These are phyloP conservation scores for Punctularia strigosozonata DNA, from an alignment of 768 basidiomycete genomes.

Conservation along the genomic window DNA sequence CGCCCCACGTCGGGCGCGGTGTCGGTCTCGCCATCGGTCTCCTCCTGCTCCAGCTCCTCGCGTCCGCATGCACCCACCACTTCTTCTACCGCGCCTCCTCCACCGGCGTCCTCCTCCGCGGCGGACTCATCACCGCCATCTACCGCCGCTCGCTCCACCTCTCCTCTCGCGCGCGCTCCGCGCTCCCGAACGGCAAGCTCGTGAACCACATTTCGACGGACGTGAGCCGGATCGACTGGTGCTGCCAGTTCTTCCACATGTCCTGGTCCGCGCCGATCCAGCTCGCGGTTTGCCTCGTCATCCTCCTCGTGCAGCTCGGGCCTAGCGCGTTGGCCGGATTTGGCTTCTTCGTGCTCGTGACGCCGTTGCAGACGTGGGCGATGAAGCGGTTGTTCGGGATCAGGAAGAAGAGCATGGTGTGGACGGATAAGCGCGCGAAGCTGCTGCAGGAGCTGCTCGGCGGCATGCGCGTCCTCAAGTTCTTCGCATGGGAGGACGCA, in stretches of 20 bases:
- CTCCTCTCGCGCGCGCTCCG: constrained; percentile 67
- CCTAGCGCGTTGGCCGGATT: constrained; percentile 43
- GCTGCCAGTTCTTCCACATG: constrained; percentile 71
- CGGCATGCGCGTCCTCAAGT: constrained; percentile 88
- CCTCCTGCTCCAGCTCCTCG: constrained; percentile 51
- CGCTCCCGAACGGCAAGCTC: constrained; percentile 77
- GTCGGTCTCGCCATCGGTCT: constrained; percentile 69
- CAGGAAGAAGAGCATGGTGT: constrained; percentile 67
- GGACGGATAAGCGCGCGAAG: constrained; percentile 87
- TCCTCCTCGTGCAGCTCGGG: constrained; percentile 67
- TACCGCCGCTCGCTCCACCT: constrained; percentile 70
- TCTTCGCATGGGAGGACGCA: constrained; percentile 80
- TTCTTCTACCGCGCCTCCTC: constrained; percentile 72
- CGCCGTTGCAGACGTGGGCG: constrained; percentile 58
- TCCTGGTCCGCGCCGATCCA: constrained; percentile 70
- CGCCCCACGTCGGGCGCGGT: constrained; percentile 40
- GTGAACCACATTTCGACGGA: constrained; percentile 93
- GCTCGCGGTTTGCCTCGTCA: constrained; percentile 61
- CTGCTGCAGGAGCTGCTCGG: constrained; percentile 81
- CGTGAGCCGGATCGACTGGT: constrained; percentile 86
- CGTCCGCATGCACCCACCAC: constrained; percentile 63
- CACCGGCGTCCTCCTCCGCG: constrained; percentile 71
- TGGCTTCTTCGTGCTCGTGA: constrained; percentile 53
- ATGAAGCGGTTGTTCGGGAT: constrained; percentile 66
- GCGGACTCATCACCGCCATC: constrained; percentile 79